Evolutionary conservation across 1,139 yeast species (phyloP).

Genomic region (Neolecta irregularis): DNA sequence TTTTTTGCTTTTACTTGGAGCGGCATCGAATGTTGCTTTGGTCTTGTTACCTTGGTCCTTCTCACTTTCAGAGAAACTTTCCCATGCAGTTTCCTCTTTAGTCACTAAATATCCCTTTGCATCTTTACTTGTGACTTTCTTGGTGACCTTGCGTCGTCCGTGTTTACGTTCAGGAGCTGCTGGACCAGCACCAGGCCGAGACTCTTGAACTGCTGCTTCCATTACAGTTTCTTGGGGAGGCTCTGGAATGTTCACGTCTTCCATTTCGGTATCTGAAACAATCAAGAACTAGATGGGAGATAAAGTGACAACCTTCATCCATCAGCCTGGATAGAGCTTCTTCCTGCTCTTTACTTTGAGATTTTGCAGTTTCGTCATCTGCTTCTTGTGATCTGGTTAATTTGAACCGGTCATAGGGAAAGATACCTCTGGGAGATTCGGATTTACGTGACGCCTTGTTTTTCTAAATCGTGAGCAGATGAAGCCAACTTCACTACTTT

Average conservation of each 20-base stretch:
- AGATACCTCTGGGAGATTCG: no score
- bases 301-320: conserved; percentile 6
- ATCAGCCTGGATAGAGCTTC: neutral
- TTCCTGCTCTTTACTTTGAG: neutral
- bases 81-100: conserved; percentile 11
- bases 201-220: no score
- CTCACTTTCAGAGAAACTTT: conserved; percentile 12
- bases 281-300: conserved; percentile 9
- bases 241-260: conserved; percentile 3
- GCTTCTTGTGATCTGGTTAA: neutral
- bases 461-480: no score
- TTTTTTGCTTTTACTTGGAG: no score
- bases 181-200: no score
- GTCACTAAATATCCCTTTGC: conserved; percentile 14
- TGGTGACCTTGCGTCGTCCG: conserved; percentile 14
- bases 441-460: no score
- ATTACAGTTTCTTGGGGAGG: no score
- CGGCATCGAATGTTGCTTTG: no score
- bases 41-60: no score
- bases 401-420: no score
- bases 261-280: conserved; percentile 5
- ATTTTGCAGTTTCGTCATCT: neutral
- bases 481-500: no score
- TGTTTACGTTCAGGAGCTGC: conserved; percentile 5
- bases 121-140: conserved; percentile 12